Evolutionary conservation across 116 monocot genomes (phyloP), one percentile per base, ranked within the genome.

Genomic region (Cymodocea nodosa): DNA sequence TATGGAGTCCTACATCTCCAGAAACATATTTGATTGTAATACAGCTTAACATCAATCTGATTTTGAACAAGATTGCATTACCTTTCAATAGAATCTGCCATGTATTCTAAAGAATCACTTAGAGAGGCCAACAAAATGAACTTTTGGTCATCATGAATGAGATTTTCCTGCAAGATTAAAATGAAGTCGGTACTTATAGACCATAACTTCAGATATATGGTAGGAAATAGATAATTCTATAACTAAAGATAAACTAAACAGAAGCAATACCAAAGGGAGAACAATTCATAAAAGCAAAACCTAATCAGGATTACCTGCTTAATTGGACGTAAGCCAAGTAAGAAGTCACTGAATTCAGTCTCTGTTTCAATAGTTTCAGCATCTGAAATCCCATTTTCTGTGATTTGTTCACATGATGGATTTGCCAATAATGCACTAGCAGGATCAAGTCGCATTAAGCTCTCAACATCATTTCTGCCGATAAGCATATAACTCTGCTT

Each of bases 51-150:
- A 64, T 14, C 2, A 4, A 64, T 64, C 14, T 64, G 40, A 50
- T 63, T 63, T 63, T 64, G 23, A 64, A 23, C 23, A 64, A 22
- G 13, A 44, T 37, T 44, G 11, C 35, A 58, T 70, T 78, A 92
- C 98, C 92, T 92, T 82, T 92, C 92, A 63, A 98, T 84, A 35
- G 98, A 92, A 79, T 88, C 89, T 56, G 92, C 92, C 25, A 92
- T 64, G 77, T 82, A 98, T 79, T 98, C 98, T 77, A 98, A 84
- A 49, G 98, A 98, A 74, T 98, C 98, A 61, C 89, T 98, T 44
- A 98, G 84, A 60, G 98, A 98, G 62, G 98, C 98, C 75, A 98
- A 74, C 56, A 98, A 77, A 59, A 98, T 86, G 15, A 98, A 71
- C 70, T 84, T 91, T 60, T 86, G 77, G 71, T 98, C 98, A 77